phyloP scores from a whole-genome alignment of 2,329 filamentous ascomycete species.

The Pseudocercospora fijiensis region DNA sequence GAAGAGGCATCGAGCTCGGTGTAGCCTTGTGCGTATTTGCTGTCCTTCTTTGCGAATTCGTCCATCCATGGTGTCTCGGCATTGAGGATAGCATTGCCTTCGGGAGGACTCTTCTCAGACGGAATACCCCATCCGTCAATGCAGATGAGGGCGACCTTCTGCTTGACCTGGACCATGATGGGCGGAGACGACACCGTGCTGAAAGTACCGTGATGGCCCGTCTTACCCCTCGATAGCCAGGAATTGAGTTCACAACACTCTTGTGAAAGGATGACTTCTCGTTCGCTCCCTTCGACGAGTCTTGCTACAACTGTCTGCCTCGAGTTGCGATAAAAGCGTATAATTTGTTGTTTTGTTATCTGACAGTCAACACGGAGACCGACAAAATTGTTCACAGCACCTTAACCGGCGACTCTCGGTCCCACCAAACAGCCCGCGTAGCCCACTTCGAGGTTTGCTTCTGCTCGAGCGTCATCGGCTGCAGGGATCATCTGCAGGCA shows the following conservation, averaged over 20 bases:
- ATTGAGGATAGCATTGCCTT: constrained; percentile 84
- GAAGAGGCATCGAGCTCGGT: constrained; percentile 94
- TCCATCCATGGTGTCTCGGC: constrained; percentile 96
- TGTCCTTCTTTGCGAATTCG: constrained; percentile 65
- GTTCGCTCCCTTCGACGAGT: neutral
- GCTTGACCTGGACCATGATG: constrained; percentile 64
- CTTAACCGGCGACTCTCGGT: constrained; percentile 7
- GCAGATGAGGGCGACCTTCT: constrained; percentile 77
- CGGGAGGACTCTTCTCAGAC: constrained; percentile 71
- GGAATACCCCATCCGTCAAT: constrained; percentile 98
- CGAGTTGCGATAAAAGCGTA: neutral
- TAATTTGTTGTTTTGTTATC: neutral
- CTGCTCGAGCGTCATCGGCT: neutral
- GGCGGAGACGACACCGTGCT: neutral
- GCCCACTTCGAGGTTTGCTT: no score
- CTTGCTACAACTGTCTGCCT: neutral
- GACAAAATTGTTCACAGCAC: neutral
- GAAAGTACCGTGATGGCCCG: neutral
- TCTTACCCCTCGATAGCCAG: neutral
- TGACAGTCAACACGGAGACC: neutral
- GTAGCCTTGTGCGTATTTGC: constrained; percentile 77
- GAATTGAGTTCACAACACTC: neutral
- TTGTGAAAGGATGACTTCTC: neutral
- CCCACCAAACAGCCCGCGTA: constrained; percentile 1
- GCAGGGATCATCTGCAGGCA: neutral